phyloP scores from a whole-genome alignment of 2,329 filamentous ascomycete species.

The Beauveria australis region DNA sequence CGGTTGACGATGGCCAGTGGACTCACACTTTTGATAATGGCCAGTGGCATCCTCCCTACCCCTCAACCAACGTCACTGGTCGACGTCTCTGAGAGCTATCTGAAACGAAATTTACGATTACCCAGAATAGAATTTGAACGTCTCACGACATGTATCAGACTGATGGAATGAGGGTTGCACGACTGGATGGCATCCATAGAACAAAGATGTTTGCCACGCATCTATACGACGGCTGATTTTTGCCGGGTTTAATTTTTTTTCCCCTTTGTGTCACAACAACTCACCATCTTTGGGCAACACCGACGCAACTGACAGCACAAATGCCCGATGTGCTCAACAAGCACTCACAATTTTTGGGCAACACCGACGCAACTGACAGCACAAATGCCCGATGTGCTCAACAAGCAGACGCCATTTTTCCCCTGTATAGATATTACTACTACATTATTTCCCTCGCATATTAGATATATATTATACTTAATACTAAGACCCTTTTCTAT shows the following conservation, averaged over 20 bases:
- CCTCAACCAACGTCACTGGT: constrained; percentile 33
- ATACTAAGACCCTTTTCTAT: not conserved
- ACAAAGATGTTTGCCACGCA: not conserved
- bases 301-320: not conserved
- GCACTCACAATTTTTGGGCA: not conserved
- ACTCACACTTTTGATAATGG: constrained; percentile 34
- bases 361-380: not conserved
- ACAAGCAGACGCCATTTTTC: not conserved
- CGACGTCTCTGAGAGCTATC: not conserved
- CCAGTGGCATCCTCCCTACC: constrained; percentile 38
- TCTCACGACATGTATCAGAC: constrained; percentile 5
- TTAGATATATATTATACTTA: not conserved
- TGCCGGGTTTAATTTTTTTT: not conserved
- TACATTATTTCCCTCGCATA: not conserved
- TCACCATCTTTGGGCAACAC: not conserved
- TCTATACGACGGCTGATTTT: not conserved
- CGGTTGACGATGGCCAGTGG: not conserved
- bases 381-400: not conserved
- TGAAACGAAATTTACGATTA: not conserved
- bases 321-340: not conserved
- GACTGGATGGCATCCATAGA: not conserved
- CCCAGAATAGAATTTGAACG: not conserved
- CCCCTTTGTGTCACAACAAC: not conserved
- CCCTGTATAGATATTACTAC: not conserved
- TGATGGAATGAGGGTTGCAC: not conserved